Conservation (phyloP, 192 early-diverging fungal genomes). For the Chytriomyces sp. region DNA sequence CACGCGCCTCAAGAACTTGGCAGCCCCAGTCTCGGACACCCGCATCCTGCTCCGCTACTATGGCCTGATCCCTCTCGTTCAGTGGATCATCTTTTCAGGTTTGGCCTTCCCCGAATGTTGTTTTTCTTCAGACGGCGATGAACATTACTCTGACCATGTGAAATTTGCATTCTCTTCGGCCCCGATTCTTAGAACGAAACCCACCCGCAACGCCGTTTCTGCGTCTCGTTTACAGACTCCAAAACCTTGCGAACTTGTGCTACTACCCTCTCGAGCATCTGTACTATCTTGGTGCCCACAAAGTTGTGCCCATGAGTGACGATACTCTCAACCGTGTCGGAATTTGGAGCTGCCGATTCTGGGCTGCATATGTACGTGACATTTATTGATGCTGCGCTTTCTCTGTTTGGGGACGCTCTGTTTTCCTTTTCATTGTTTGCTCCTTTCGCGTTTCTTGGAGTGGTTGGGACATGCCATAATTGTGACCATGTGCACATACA, state of each 20-base stretch:
- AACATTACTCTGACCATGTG: background rate
- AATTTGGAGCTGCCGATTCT: slow-evolving; percentile 96
- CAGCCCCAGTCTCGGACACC: slow-evolving; percentile 86
- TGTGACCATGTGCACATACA: no score
- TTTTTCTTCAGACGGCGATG: background rate
- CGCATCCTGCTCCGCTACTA: slow-evolving; percentile 83
- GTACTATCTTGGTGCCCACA: slow-evolving; percentile 91
- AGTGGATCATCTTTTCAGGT: slow-evolving; percentile 71
- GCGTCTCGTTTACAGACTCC: slow-evolving; percentile 77
- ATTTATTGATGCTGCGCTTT: background rate
- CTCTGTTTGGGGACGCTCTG: no score
- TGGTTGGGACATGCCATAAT: no score
- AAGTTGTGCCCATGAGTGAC: slow-evolving; percentile 77
- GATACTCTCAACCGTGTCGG: slow-evolving; percentile 75
- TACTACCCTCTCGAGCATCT: slow-evolving; percentile 98
- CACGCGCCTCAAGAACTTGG: slow-evolving; percentile 76
- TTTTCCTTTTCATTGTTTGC: no score
- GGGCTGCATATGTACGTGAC: slow-evolving; percentile 82
- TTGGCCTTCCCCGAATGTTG: background rate
- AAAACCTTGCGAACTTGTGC: slow-evolving; percentile 81
- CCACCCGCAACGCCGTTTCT: slow-evolving; percentile 68
- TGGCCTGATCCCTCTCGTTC: slow-evolving; percentile 81
- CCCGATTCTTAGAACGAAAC: slow-evolving; percentile 68
- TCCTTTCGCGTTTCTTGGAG: no score
- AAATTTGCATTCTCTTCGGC: slow-evolving; percentile 13